These are phyloP conservation scores for Fusarium mangiferae DNA, from an alignment of 2,329 filamentous ascomycete species.

Conservation along the genomic window DNA sequence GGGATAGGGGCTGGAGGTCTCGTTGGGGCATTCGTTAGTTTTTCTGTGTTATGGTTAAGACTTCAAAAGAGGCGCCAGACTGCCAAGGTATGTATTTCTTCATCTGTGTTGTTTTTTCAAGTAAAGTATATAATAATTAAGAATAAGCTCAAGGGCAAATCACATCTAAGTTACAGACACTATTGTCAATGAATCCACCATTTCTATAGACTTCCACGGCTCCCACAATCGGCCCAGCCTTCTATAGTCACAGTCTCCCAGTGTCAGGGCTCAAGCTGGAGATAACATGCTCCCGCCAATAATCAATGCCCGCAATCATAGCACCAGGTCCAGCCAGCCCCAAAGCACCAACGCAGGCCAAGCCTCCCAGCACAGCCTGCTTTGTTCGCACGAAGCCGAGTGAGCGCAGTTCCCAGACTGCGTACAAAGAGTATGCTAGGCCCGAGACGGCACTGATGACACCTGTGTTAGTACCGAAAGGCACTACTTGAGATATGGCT, in stretches of 20 bases:
- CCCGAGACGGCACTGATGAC: accelerated
- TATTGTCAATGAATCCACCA: accelerated
- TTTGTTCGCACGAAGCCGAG: neutral
- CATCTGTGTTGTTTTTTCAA: too few species aligned
- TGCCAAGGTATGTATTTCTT: too few species aligned
- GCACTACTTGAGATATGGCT: accelerated
- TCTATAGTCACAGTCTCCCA: accelerated
- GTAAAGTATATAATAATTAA: too few species aligned
- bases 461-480: accelerated
- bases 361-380: neutral
- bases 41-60: too few species aligned
- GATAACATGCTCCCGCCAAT: neutral
- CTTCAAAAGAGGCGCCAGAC: too few species aligned
- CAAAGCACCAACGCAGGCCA: accelerated
- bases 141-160: too few species aligned
- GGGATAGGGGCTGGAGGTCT: neutral
- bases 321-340: neutral
- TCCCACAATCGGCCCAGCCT: too few species aligned
- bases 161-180: too few species aligned
- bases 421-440: neutral
- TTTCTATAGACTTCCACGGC: neutral
- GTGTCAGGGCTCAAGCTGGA: accelerated
- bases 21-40: too few species aligned
- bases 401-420: neutral
- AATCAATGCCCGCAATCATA: accelerated